Percentiles rank a stretch among this genome's conserved stretches.
phyloP scores from a whole-genome alignment of 1,284 basidiomycete species.

The Rhodotorula sp. region DNA sequence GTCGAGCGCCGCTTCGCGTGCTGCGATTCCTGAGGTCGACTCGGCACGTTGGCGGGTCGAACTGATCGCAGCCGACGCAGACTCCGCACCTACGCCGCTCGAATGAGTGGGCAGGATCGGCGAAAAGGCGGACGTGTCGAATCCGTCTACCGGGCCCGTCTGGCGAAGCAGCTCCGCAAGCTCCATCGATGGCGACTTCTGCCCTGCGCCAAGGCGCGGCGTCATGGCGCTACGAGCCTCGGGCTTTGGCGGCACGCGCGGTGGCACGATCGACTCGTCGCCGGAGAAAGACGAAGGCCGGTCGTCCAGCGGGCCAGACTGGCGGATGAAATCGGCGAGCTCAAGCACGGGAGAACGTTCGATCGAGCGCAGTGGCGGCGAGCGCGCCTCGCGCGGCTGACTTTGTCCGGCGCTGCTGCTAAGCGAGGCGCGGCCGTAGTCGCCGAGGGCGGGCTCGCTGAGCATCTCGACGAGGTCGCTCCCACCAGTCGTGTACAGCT shows the following conservation, averaged over 20 bases:
- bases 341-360: conserved; percentile 13
- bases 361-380: not conserved
- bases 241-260: not conserved
- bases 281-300: not conserved
- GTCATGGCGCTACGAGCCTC: not conserved
- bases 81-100: not conserved
- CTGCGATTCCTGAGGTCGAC: not conserved
- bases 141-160: not conserved
- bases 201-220: not conserved
- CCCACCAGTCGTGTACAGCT: not conserved
- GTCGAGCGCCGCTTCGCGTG: not conserved
- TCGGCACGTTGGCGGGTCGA: not conserved
- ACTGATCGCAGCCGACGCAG: not conserved
- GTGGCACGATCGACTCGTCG: not conserved
- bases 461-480: conserved; percentile 11
- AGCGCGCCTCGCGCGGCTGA: not conserved
- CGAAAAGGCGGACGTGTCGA: not conserved
- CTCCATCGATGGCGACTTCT: conserved; percentile 16
- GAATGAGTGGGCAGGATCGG: not conserved
- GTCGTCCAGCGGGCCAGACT: not conserved
- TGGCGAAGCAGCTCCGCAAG: conserved; percentile 1
- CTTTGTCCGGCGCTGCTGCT: not conserved
- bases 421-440: not conserved
- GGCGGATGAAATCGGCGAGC: conserved; percentile 15
- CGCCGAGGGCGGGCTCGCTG: not conserved